Evolutionary conservation across 805 yeast species (phyloP), one percentile per base, ranked within the genome.

Genomic region (Nakazawaea ambrosiae): DNA sequence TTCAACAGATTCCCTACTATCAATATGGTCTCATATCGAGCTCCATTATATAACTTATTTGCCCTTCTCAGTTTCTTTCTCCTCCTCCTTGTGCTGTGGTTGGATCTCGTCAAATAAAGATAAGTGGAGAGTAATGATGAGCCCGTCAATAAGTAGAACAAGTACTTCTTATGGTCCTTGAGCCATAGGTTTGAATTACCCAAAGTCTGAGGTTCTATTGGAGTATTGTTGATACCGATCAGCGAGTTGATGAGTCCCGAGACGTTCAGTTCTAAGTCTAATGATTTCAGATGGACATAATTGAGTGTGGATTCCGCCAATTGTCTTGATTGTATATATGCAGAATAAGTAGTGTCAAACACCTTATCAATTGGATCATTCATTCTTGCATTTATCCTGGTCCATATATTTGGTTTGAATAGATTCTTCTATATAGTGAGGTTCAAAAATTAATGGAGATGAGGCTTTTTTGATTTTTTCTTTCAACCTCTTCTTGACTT

Each of bases 1-100:
- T 83, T 90, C 2, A 75, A 66, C 2, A 89, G 88, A 1, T 87
- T 78, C 1, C 95, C 95, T 4, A 85, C 68, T 4, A 86, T 61
- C 16, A 87, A 61, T 3, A 86, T 74, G 7, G 83, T 90, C 48
- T 85, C 92, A 42, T 70, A 68, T 34, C 96, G 62, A 3, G 84
- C 82, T 2, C 95, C 92, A 43, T 78, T 78, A 4, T 70, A 48
- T 23, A 86, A 63, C 41, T 77, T 68, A 4, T 69, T 66, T 1
- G 88, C 94, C 41, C 78, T 61, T 48, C 90, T 60, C 43, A 20
- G 11, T 20, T 27, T 28, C 22, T 24, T 23, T 11, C 24, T 33
- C 15, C 19, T 30, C 14, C 22, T 12, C n/a, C n/a, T n/a, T n/a
- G n/a, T n/a, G n/a, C n/a, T n/a, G n/a, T n/a, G n/a, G 15, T 12